Evolutionary conservation across 768 basidiomycete species (phyloP), one percentile per base, ranked within the genome.

Genomic region (Aureoboletus auriporus): DNA sequence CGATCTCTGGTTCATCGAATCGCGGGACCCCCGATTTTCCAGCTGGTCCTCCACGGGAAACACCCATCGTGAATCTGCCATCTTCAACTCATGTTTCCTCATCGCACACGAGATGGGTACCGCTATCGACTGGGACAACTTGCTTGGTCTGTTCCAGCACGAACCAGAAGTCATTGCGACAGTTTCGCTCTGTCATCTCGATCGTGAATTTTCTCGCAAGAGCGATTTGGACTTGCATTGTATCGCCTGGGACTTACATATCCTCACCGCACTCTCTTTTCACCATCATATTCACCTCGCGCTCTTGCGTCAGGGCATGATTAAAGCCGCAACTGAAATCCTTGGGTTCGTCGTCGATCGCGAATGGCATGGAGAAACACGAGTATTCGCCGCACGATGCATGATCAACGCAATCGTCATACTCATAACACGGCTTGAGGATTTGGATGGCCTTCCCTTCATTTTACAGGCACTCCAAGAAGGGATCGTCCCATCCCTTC

Each of bases 241-340:
- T 16, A 47, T 65, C 7, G 62, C 57, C 8, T 65, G 62, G 65
- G 65, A 67, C 29, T 46, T 60, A 37, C 65, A 67, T 17, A 60
- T 65, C 39, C 27, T 64, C 41, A 60, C 58, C 13, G 39, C 50
- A 5, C 40, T 65, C 23, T 44, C 60, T 9, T 50, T 58, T 16
- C 65, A 33, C 6, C 51, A 52, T 14, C 33, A 43, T 12, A 58
- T 64, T 8, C 47, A 51, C 16, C 31, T 52, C 20, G 47, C 60
- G 6, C 53, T 65, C 23, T 37, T 65, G 48, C 49, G 40, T 23
- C 60, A 58, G 23, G 62, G 60, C 33, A 39, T 50, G n/a, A 65
- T 65, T 45, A 55, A 53, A 42, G 57, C 50, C 5, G 54, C 55
- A n/a, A 33, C 60, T 3, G 54, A 67, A 13, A 57, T 63, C 10